These are phyloP conservation scores for Phytophthora hibernalis DNA, from an alignment of 352 stramenopile genomes.

Conservation along the genomic window DNA sequence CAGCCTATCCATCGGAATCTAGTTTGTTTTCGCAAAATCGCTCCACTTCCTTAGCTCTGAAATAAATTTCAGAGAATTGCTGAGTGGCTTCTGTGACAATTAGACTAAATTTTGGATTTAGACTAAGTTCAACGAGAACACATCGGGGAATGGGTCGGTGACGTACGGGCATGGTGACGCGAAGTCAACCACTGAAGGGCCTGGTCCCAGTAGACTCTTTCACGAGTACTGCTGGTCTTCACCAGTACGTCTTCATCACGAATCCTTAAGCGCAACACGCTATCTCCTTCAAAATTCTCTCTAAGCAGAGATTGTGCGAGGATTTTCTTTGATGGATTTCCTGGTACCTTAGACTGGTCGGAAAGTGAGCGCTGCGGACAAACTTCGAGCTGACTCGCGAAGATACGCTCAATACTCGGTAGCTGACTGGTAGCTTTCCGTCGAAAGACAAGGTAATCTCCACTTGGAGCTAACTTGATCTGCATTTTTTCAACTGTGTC, in stretches of 20 bases:
- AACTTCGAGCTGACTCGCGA: constrained; percentile 51
- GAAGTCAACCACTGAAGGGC: constrained; percentile 51
- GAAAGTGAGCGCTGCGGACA: constrained; percentile 30
- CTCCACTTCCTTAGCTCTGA: too few relatives aligned
- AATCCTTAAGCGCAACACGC: constrained; percentile 49
- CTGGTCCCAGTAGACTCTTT: constrained; percentile 49
- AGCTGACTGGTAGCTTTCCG: constrained; percentile 29
- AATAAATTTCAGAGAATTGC: too few relatives aligned
- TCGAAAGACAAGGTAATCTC: constrained; percentile 53
- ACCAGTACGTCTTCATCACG: constrained; percentile 46
- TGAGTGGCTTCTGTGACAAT: too few relatives aligned
- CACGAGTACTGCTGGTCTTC: constrained; percentile 37
- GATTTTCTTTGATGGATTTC: constrained; percentile 25
- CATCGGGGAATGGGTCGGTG: constrained; percentile 1
- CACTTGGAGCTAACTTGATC: constrained; percentile 42
- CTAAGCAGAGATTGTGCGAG: constrained; percentile 15
- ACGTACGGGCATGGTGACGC: constrained; percentile 7
- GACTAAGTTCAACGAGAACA: neutral
- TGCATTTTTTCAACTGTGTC: constrained; percentile 40
- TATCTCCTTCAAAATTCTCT: constrained; percentile 37
- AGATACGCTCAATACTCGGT: constrained; percentile 46
- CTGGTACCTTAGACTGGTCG: neutral
- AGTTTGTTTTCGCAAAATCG: too few relatives aligned
- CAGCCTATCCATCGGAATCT: too few relatives aligned
- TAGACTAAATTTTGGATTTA: too few relatives aligned